Conservation (phyloP, 2,329 filamentous ascomycete genomes). For the Xylaria arbuscula region DNA sequence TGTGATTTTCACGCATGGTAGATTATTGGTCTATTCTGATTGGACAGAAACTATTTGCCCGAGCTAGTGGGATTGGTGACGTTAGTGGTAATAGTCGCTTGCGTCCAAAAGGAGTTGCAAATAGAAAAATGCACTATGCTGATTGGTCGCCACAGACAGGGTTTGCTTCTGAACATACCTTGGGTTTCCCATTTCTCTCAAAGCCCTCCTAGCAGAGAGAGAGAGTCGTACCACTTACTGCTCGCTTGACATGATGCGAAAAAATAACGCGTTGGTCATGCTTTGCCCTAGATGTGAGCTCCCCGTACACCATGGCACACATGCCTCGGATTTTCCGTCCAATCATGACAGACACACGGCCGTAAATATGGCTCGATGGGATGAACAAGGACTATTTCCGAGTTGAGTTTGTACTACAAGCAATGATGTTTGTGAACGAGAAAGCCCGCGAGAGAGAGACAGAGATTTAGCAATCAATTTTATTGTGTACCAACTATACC, state of each 20-base stretch:
- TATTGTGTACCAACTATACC: background rate
- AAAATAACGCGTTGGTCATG: conserved; percentile 46
- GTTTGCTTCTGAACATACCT: conserved; percentile 27
- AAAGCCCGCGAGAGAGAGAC: too few relatives aligned
- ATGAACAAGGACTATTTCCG: conserved; percentile 4
- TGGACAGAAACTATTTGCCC: conserved; percentile 39
- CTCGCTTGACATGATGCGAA: conserved; percentile 27
- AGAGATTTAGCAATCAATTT: background rate
- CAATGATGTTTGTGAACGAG: background rate
- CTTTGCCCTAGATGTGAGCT: conserved; percentile 35
- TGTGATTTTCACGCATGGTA: conserved; percentile 19
- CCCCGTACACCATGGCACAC: conserved; percentile 29
- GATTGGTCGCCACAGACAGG: conserved; percentile 46
- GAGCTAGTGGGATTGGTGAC: conserved; percentile 47
- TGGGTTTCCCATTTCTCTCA: conserved; percentile 13
- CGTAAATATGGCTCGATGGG: background rate
- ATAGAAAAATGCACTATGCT: conserved; percentile 47
- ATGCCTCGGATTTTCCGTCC: conserved; percentile 25
- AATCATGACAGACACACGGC: conserved; percentile 17
- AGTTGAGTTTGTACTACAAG: conserved; percentile 8
- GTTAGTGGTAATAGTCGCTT: conserved; percentile 46
- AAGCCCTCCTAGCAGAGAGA: background rate
- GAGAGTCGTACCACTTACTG: conserved; percentile 31
- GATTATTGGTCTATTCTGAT: conserved; percentile 33
- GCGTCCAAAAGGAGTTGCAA: conserved; percentile 42